A percentile compares a stretch with the other conserved stretches of the same genome.
Conservation (phyloP, 805 yeast genomes). For the Candida ovalis region DNA sequence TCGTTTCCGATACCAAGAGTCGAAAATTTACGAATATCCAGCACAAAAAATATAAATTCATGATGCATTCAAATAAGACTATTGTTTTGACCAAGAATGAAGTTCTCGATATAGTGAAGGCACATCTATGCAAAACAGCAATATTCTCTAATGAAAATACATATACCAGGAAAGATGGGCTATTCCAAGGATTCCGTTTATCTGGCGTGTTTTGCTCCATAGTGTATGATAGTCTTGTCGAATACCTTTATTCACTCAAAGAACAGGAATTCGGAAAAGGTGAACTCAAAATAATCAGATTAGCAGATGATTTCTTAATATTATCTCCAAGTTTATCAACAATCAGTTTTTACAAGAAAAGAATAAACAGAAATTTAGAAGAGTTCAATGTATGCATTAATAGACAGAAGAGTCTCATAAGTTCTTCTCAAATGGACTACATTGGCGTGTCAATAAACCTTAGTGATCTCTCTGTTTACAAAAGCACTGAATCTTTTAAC, state of each 20-base stretch:
- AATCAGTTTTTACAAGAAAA: conserved; percentile 28
- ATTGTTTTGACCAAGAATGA: conserved; percentile 37
- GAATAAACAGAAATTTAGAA: conserved; percentile 35
- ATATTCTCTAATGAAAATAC: conserved; percentile 35
- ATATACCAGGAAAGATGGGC: conserved; percentile 57
- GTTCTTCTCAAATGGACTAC: conserved; percentile 29
- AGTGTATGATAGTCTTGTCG: conserved; percentile 60
- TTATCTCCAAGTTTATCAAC: conserved; percentile 42
- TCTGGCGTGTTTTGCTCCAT: conserved; percentile 75
- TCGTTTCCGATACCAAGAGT: not conserved
- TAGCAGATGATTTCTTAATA: conserved; percentile 86
- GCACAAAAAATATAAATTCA: not conserved
- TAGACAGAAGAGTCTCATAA: conserved; percentile 34
- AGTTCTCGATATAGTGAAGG: conserved; percentile 40
- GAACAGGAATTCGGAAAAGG: not conserved
- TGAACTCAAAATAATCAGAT: conserved; percentile 43
- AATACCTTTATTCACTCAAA: conserved; percentile 25
- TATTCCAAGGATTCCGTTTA: conserved; percentile 81
- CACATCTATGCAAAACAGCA: conserved; percentile 52
- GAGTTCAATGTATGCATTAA: conserved; percentile 42
- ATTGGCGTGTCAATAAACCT: conserved; percentile 41
- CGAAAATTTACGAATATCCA: not conserved
- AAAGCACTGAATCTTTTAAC: conserved; percentile 24
- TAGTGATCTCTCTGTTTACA: conserved; percentile 32
- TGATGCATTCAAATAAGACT: conserved; percentile 14